Conservation (phyloP, 2,329 filamentous ascomycete species). For the Cordyceps sp. region DNA sequence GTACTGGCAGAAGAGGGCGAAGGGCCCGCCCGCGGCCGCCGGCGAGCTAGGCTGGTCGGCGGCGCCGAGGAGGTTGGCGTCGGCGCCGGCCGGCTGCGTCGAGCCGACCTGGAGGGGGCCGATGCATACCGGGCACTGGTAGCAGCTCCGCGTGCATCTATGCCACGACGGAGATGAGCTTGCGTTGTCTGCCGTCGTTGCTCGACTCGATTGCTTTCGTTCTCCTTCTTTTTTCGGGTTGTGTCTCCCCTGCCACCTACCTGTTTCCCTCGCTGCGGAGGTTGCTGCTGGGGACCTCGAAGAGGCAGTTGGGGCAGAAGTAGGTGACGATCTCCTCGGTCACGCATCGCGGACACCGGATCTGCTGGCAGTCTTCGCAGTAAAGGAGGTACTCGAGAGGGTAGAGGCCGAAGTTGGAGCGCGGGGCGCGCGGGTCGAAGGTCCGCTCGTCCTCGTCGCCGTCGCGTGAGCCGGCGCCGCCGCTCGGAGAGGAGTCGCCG, state of each 20-base stretch:
- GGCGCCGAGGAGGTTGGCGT: conserved; percentile 25
- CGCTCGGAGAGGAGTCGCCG: background rate
- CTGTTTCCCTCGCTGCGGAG: conserved; percentile 86
- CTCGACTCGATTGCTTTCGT: no score
- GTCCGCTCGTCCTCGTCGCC: conserved; percentile 58
- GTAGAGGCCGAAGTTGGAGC: conserved; percentile 83
- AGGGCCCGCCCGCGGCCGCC: conserved; percentile 40
- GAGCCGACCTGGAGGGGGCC: conserved; percentile 62
- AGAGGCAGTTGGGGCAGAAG: conserved; percentile 89
- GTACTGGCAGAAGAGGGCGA: conserved; percentile 71
- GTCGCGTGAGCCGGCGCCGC: conserved; percentile 12
- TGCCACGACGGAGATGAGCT: background rate
- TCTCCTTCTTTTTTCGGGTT: background rate
- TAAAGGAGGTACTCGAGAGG: conserved; percentile 88
- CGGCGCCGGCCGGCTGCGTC: conserved; percentile 36
- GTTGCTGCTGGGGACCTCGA: conserved; percentile 87
- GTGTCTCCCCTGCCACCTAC: conserved; percentile 47
- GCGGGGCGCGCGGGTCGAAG: conserved; percentile 72
- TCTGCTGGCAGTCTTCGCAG: conserved; percentile 94
- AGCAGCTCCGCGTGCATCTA: conserved; percentile 91
- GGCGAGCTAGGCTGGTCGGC: conserved; percentile 16
- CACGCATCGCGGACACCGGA: conserved; percentile 83
- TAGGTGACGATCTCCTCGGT: conserved; percentile 88
- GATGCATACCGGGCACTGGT: conserved; percentile 82
- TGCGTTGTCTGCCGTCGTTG: no score